Evolutionary conservation across 1,284 basidiomycete species (phyloP).

Genomic region (Leccinum angustisporum): DNA sequence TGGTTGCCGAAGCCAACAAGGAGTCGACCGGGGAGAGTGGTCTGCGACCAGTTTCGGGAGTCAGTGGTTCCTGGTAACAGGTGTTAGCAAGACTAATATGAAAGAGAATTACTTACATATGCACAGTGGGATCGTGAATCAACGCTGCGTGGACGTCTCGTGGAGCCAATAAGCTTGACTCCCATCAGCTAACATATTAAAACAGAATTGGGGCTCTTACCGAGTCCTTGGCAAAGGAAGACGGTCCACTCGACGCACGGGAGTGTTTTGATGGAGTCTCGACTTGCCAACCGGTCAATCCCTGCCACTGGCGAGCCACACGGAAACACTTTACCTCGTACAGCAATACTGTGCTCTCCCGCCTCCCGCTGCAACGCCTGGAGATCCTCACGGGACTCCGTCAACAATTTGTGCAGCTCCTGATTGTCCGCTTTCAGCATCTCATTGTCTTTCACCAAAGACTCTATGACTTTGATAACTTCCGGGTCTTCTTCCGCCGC

Average conservation of each 20-base stretch:
- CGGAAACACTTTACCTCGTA: constrained; percentile 37
- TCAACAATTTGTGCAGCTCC: constrained; percentile 72
- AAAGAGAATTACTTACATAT: constrained; percentile 41
- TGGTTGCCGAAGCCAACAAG: constrained; percentile 41
- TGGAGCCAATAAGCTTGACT: constrained; percentile 24
- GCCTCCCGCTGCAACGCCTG: constrained; percentile 69
- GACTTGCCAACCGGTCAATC: constrained; percentile 29
- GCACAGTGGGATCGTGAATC: constrained; percentile 36
- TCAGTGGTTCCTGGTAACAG: constrained; percentile 51
- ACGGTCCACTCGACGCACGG: constrained; percentile 42
- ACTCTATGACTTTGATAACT: constrained; percentile 70
- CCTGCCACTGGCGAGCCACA: neutral
- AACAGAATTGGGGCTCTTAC: constrained; percentile 23
- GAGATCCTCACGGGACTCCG: constrained; percentile 77
- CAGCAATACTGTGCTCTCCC: constrained; percentile 62
- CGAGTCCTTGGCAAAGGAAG: constrained; percentile 39
- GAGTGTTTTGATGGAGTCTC: constrained; percentile 43
- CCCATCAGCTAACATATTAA: constrained; percentile 10
- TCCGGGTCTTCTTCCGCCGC: constrained; percentile 53
- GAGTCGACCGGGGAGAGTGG: constrained; percentile 61
- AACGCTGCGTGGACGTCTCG: constrained; percentile 33
- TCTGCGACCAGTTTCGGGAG: constrained; percentile 56
- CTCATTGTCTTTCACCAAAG: constrained; percentile 82
- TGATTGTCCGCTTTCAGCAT: constrained; percentile 76
- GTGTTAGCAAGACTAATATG: constrained; percentile 10